Evolutionary conservation across 768 basidiomycete species (phyloP), one percentile per base, ranked within the genome.

Genomic region (Hysterangium stoloniferum): DNA sequence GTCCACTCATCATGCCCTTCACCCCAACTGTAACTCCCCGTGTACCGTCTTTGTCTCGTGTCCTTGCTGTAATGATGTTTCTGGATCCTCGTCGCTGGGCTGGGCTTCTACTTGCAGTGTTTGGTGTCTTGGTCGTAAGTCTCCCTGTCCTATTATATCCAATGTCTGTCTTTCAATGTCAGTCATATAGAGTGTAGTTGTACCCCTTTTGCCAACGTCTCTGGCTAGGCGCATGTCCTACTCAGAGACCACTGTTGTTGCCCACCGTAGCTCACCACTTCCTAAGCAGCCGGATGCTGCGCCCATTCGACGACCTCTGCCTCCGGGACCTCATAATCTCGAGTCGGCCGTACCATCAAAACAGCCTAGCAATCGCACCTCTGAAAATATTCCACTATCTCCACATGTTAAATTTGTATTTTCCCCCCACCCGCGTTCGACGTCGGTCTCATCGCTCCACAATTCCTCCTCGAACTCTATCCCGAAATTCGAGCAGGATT

Each of bases 71-170:
- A 17, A 17, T 4, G 4, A 6, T 24, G 15, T 41, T 51, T 15
- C 20, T 51, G 27, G 49, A 51, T 22, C 49, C 49, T 19, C 38
- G 49, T 7, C 24, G 37, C n/a, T 51, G 49, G 49, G 25, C 32
- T 15, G 49, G 49, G 6, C 20, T 29, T 24, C 24, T 51, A 4
- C 11, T 51, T 13, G 37, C 36, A 6, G 15, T 51, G 7, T 31
- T 43, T 9, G 49, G 49, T 40, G 28, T 51, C 17, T 6, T 51
- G 33, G 49, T 22, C 15, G 49, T 51, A 19, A 51, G 49, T 40
- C 27, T 41, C 28, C 11, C 11, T 13, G 20, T 20, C 19, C 22
- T 20, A 25, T 24, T 41, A 29, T 20, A 4, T 19, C 28, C 12
- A 27, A 11, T 38, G n/a, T 24, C 27, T 47, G 35, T n/a, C 27